A percentile compares a stretch with the other conserved stretches of the same genome.
phyloP scores from a whole-genome alignment of 345 rosid genomes.

The Turritis glabra region DNA sequence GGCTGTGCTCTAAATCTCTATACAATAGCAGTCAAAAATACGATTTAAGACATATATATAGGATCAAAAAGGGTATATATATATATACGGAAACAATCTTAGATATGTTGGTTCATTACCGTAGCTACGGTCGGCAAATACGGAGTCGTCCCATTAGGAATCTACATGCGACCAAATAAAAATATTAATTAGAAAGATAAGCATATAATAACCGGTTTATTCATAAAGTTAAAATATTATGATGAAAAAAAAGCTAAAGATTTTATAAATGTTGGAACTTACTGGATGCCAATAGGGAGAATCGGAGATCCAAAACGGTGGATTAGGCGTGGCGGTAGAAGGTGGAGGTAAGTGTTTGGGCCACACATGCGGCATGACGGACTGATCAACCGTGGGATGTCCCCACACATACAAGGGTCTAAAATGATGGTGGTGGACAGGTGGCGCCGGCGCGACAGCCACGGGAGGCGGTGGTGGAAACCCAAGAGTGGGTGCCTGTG shows the following conservation, averaged over 20 bases:
- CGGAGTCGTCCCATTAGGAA: constrained; percentile 51
- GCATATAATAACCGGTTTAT: neutral
- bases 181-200: neutral
- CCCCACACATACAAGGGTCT: constrained; percentile 97
- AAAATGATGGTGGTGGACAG: constrained; percentile 51
- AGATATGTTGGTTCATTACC: constrained; percentile 40
- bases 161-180: constrained; percentile 33
- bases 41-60: neutral
- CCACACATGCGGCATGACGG: constrained; percentile 46
- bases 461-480: constrained; percentile 40
- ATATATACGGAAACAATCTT: neutral
- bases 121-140: constrained; percentile 55
- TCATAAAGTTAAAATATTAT: neutral
- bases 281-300: constrained; percentile 37
- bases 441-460: constrained; percentile 40
- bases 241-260: neutral
- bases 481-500: constrained; percentile 62
- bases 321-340: constrained; percentile 39
- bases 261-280: neutral
- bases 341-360: constrained; percentile 56
- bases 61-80: neutral
- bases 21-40: neutral
- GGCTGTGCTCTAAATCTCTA: constrained; percentile 56
- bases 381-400: constrained; percentile 59
- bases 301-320: constrained; percentile 34